These are phyloP conservation scores for Trametes coccinea DNA, from an alignment of 768 basidiomycete species.

Conservation along the genomic window DNA sequence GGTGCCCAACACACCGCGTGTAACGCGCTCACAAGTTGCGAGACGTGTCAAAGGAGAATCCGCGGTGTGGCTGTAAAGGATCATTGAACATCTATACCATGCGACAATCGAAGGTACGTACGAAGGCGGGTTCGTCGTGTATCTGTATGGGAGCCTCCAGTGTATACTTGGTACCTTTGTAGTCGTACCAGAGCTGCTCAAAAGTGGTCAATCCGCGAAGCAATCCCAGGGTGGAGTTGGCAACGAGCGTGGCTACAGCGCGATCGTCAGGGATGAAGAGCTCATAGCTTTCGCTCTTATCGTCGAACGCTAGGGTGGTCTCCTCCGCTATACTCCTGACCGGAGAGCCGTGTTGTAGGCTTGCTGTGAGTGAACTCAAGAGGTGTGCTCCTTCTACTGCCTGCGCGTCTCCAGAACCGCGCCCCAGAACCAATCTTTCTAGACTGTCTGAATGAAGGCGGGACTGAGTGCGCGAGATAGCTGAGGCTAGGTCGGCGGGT, in stretches of 20 bases:
- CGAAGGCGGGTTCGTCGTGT: slow-evolving; percentile 49
- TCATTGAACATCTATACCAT: not conserved
- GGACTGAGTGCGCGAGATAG: slow-evolving; percentile 33
- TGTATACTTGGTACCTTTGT: slow-evolving; percentile 37
- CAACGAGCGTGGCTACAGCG: slow-evolving; percentile 37
- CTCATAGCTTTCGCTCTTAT: slow-evolving; percentile 46
- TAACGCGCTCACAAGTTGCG: slow-evolving; percentile 59
- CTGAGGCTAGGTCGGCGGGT: slow-evolving; percentile 37
- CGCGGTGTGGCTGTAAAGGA: slow-evolving; percentile 60
- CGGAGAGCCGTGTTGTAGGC: slow-evolving; percentile 23
- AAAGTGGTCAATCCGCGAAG: slow-evolving; percentile 59
- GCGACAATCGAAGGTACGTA: slow-evolving; percentile 23
- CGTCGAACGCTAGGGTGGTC: slow-evolving; percentile 35
- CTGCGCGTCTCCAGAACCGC: slow-evolving; percentile 35
- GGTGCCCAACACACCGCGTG: too few relatives aligned
- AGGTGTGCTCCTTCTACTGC: slow-evolving; percentile 30
- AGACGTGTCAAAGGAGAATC: slow-evolving; percentile 76
- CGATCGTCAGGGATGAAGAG: slow-evolving; percentile 42
- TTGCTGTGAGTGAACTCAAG: slow-evolving; percentile 32
- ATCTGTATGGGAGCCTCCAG: slow-evolving; percentile 43
- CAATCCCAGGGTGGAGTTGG: slow-evolving; percentile 51
- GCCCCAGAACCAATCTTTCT: slow-evolving; percentile 42
- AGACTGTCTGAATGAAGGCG: slow-evolving; percentile 40
- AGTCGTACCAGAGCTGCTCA: slow-evolving; percentile 51
- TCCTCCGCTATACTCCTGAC: slow-evolving; percentile 38